These are phyloP conservation scores for Hortiboletus flavorubellus DNA, from an alignment of 768 basidiomycete species.

Conservation along the genomic window DNA sequence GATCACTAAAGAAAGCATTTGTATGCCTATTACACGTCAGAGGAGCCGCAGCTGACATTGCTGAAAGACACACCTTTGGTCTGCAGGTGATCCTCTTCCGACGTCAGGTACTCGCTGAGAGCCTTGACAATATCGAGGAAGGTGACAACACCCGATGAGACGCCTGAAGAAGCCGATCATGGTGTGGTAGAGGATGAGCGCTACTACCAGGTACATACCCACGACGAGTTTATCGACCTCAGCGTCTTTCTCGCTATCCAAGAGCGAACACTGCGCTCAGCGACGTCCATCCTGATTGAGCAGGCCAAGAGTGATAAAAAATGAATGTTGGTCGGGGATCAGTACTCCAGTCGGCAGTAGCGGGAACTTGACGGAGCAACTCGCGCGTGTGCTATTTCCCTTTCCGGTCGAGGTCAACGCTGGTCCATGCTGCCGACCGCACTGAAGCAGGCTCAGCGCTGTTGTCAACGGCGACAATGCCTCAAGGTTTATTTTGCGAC, in stretches of 20 bases:
- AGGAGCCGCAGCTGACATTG: neutral
- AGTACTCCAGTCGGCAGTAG: neutral
- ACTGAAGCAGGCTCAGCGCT: constrained; percentile 15
- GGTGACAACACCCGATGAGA: constrained; percentile 52
- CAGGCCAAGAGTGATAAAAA: neutral
- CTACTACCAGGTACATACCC: constrained; percentile 41
- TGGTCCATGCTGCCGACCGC: constrained; percentile 21
- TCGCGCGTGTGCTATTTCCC: constrained; percentile 1
- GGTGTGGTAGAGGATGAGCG: neutral
- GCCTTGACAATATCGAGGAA: constrained; percentile 81
- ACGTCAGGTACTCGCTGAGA: constrained; percentile 83
- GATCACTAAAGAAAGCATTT: constrained; percentile 74
- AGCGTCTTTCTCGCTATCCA: constrained; percentile 67
- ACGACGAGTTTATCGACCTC: constrained; percentile 57
- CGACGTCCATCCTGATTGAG: constrained; percentile 35
- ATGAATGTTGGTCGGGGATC: neutral
- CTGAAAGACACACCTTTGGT: constrained; percentile 61
- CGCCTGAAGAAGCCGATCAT: constrained; percentile 33
- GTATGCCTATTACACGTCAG: constrained; percentile 58
- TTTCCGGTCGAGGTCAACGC: neutral
- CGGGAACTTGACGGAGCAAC: neutral
- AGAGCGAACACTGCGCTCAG: constrained; percentile 58
- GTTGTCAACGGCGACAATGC: constrained; percentile 21
- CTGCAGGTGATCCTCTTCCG: constrained; percentile 75
- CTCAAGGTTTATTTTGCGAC: constrained; percentile 27